Percentiles rank a stretch among this genome's conserved stretches.
Evolutionary conservation across 2,329 filamentous ascomycete genomes (phyloP).

Genomic region (Ciborinia camelliae): DNA sequence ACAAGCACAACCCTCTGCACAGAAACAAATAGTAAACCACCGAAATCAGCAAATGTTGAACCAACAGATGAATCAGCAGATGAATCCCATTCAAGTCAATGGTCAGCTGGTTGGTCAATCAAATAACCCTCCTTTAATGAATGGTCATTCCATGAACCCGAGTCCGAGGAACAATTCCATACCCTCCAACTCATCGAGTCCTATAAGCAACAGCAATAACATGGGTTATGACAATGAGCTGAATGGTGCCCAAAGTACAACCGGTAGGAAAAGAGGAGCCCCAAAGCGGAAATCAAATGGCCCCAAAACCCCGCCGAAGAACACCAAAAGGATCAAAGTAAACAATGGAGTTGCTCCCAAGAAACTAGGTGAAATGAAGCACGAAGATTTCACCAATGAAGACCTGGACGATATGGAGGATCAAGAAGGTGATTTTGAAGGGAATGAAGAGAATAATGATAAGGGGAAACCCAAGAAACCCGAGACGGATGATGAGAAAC

Average conservation of each 20-base stretch:
- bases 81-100: neutral
- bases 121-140: neutral
- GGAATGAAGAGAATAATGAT: constrained; percentile 55
- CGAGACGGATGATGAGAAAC: constrained; percentile 98
- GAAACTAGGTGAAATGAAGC: neutral
- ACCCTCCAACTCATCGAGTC: constrained; percentile 1
- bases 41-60: constrained; percentile 41
- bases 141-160: neutral
- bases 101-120: neutral
- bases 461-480: constrained; percentile 60
- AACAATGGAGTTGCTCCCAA: neutral
- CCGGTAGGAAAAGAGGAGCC: neutral
- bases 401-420: constrained; percentile 3
- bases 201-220: constrained; percentile 3
- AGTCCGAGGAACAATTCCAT: neutral
- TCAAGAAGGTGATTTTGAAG: constrained; percentile 46
- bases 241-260: neutral
- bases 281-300: neutral
- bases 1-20: neutral
- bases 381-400: constrained; percentile 9
- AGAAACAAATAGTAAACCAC: constrained; percentile 43
- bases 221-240: neutral
- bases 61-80: neutral
- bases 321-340: neutral
- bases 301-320: neutral